Conservation (phyloP, 1,284 basidiomycete genomes). For the Inonotus hispidus region DNA sequence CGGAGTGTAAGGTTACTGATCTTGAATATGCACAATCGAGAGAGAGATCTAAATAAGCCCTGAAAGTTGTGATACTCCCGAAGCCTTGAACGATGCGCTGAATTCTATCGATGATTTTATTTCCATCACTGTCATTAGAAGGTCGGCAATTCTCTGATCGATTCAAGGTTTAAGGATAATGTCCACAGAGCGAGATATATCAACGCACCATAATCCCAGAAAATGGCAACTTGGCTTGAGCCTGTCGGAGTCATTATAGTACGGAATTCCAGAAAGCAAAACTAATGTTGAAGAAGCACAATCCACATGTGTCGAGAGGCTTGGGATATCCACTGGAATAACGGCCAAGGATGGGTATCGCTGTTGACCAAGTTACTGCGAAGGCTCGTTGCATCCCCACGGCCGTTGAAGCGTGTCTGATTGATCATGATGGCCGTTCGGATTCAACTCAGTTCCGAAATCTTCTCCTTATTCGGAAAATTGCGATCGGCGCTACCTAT, state of each 20-base stretch:
- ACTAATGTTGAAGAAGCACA: background rate
- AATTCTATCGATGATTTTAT: conserved; percentile 31
- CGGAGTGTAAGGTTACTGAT: conserved; percentile 28
- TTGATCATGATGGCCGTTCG: background rate
- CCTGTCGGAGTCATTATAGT: background rate
- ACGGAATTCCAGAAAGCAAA: background rate
- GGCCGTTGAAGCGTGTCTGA: background rate
- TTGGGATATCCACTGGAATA: background rate
- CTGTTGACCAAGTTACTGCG: background rate
- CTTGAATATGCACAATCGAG: conserved; percentile 4
- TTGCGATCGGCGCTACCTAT: background rate
- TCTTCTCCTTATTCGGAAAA: background rate
- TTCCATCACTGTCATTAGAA: conserved; percentile 40
- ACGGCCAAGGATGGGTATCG: background rate
- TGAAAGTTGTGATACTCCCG: conserved; percentile 21
- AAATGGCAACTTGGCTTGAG: conserved; percentile 43
- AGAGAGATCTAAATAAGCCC: conserved; percentile 26
- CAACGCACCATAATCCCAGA: conserved; percentile 54
- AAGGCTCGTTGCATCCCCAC: background rate
- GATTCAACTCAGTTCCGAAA: background rate
- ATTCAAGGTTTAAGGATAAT: background rate
- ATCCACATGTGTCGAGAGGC: background rate
- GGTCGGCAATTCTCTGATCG: conserved; percentile 49
- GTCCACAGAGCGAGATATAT: background rate
- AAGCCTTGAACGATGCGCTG: conserved; percentile 13